Evolutionary conservation across 371 early-diverging fungal species (phyloP), one percentile per base, ranked within the genome.

Genomic region (Apophysomyces elegans): DNA sequence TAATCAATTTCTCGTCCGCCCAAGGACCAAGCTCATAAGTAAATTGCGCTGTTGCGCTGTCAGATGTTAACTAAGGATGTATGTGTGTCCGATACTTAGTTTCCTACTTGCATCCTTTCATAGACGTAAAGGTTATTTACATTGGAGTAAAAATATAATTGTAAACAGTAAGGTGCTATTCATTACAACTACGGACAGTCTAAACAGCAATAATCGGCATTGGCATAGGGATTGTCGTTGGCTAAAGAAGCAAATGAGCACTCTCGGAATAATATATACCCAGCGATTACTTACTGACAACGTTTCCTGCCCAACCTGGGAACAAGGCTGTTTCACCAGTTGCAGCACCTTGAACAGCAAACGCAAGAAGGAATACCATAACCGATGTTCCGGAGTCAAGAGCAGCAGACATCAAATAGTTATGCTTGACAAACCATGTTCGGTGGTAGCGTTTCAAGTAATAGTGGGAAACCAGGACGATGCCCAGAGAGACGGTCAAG

Each of bases 371-470:
- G 65, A 86, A 78, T 1, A 81, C 80, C 72, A 80, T 82, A 57
- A 84, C 66, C 5, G 84, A 84, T 4, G 87, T 82, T 35, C 84
- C 87, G 7, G 87, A 81, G 69, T 87, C 85, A 43, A 87, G 46
- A 3, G 86, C 87, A 13, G 87, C 81, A 4, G 84, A 81, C 11
- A 84, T 73, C 11, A 88, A 66, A 61, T 83, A 84, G 46, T 83
- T 83, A 59, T 88, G 83, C 57, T 82, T 83, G 35, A 79, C 72
- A 77, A 81, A 88, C 79, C 81, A 84, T 7, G 50, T 45, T 54
- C 74, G 76, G 45, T 78, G 69, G 59, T 76, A 73, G 7, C 77
- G 72, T 56, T 68, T 68, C 12, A 84, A 57, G 56, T 79, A 86
- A 43, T 58, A 77, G 71, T 86, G 86, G 26, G 76, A 81, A 43